Conservation (phyloP, 371 early-diverging fungal genomes). For the Nematocida major region DNA sequence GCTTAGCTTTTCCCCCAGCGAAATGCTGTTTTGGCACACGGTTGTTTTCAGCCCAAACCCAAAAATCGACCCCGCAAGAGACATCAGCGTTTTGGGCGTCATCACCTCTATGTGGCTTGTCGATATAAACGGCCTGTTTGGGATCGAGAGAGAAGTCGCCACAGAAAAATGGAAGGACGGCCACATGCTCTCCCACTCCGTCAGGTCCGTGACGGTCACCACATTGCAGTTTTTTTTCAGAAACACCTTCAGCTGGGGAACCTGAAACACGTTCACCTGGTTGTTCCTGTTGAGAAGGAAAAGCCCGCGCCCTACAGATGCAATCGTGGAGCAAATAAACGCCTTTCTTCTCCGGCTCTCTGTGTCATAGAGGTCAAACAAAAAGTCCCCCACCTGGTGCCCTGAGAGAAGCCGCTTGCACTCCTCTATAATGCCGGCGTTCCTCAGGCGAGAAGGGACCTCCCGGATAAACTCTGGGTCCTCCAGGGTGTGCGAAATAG, state of each 20-base stretch:
- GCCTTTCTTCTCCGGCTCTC: conserved; percentile 46
- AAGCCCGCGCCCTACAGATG: conserved; percentile 29
- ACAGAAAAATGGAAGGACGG: conserved; percentile 49
- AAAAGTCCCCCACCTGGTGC: conserved; percentile 34
- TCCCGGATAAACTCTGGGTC: conserved; percentile 41
- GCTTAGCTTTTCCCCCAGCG: conserved; percentile 1
- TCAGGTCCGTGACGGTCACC: conserved; percentile 8
- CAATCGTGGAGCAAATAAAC: conserved; percentile 28
- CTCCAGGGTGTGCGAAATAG: conserved; percentile 26
- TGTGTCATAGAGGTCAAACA: conserved; percentile 49
- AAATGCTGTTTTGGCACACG: neutral
- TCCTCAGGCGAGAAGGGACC: conserved; percentile 1
- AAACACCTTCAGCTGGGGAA: conserved; percentile 39
- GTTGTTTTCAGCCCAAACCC: conserved; percentile 37
- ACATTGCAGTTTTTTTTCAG: conserved; percentile 43
- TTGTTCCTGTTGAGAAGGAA: conserved; percentile 22
- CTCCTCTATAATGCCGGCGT: conserved; percentile 23
- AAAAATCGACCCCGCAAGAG: conserved; percentile 39
- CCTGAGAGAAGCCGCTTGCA: conserved; percentile 49
- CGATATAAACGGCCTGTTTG: conserved; percentile 49
- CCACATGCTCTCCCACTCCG: conserved; percentile 41
- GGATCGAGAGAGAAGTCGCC: conserved; percentile 30
- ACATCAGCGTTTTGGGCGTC: conserved; percentile 14
- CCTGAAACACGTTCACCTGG: conserved; percentile 35
- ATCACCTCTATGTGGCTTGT: conserved; percentile 23